Conservation (phyloP, 2,329 filamentous ascomycete species). For the Aphanocladium album region DNA sequence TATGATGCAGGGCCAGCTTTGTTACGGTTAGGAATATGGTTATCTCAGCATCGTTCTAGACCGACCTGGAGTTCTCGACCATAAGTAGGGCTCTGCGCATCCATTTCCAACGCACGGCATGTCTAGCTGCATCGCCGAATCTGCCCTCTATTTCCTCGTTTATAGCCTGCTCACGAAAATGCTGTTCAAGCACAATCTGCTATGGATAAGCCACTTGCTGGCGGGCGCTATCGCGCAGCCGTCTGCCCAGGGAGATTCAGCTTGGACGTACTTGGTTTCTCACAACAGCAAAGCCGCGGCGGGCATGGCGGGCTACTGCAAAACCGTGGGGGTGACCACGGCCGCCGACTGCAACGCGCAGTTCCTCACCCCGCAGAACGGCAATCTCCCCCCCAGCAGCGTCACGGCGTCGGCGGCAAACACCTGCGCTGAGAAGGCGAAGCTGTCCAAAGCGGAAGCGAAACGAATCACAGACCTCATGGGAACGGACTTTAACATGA, state of each 20-base stretch:
- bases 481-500: neutral
- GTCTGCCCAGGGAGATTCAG: neutral
- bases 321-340: neutral
- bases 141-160: neutral
- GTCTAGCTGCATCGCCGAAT: neutral
- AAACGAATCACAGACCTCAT: neutral
- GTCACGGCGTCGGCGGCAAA: neutral
- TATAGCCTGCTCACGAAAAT: neutral
- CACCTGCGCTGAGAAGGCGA: neutral
- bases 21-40: neutral
- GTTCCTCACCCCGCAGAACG: neutral
- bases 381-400: neutral
- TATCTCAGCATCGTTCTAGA: neutral
- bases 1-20: neutral
- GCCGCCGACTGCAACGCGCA: neutral
- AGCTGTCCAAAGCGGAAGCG: neutral
- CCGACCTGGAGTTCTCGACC: neutral
- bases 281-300: neutral
- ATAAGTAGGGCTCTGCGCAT: neutral
- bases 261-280: neutral
- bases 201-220: neutral
- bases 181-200: neutral
- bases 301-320: neutral
- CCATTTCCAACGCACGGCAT: neutral
- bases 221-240: neutral